phyloP scores from a whole-genome alignment of 345 rosid species.

The Bruguiera parviflora region DNA sequence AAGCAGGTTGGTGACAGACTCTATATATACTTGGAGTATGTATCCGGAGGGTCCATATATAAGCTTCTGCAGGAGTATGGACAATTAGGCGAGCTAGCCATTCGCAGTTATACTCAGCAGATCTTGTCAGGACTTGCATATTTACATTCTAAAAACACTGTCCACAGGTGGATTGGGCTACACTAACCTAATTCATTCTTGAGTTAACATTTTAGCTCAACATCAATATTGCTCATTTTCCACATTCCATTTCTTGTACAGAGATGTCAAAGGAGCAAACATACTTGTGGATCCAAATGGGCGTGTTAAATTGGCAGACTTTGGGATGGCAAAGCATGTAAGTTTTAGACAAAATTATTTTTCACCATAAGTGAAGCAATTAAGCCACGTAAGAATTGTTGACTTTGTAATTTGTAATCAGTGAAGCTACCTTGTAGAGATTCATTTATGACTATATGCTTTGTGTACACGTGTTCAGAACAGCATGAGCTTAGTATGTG shows the following conservation, averaged over 20 bases:
- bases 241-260: conserved; percentile 11
- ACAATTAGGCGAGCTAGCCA: conserved; percentile 53
- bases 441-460: not conserved
- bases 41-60: conserved; percentile 77
- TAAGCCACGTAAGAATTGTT: not conserved
- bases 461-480: not conserved
- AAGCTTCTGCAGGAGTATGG: conserved; percentile 81
- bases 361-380: not conserved
- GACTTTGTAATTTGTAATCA: not conserved
- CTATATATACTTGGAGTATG: conserved; percentile 73
- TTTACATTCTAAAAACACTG: conserved; percentile 61
- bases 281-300: conserved; percentile 73
- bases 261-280: conserved; percentile 85
- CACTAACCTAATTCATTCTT: not conserved
- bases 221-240: not conserved
- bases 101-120: conserved; percentile 74
- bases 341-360: conserved; percentile 23
- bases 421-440: not conserved
- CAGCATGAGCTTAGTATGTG: not conserved
- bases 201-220: not conserved
- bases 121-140: conserved; percentile 71
- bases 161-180: conserved; percentile 53
- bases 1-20: conserved; percentile 59
- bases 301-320: conserved; percentile 75
- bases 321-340: conserved; percentile 92